These are phyloP conservation scores for Colletotrichum noveboracense DNA, from an alignment of 2,329 filamentous ascomycete genomes.

Conservation along the genomic window DNA sequence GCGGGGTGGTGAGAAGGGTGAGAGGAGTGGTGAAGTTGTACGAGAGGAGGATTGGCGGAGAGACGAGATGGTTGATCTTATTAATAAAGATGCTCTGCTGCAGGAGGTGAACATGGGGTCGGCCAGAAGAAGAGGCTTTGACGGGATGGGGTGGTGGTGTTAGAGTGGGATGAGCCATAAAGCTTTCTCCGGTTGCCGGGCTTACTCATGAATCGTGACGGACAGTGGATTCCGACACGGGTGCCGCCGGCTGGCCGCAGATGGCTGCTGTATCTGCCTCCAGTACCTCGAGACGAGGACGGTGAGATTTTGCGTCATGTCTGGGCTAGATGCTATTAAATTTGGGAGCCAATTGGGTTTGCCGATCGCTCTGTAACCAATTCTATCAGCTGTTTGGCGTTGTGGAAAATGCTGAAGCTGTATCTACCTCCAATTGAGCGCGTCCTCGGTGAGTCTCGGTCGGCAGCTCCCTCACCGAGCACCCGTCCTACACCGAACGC, in stretches of 20 bases:
- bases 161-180: conserved; percentile 19
- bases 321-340: neutral
- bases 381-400: neutral
- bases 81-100: neutral
- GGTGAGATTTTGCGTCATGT: neutral
- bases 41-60: neutral
- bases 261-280: neutral
- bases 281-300: neutral
- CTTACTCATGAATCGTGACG: conserved; percentile 16
- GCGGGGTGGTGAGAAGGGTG: neutral
- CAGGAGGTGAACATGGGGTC: conserved; percentile 7
- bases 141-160: conserved; percentile 8
- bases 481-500: neutral
- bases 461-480: neutral
- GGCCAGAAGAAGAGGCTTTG: neutral
- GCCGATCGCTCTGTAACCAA: neutral
- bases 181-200: neutral
- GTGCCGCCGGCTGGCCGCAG: neutral
- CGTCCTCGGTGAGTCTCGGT: neutral
- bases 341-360: neutral
- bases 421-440: neutral
- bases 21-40: neutral
- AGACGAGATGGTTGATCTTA: conserved; percentile 7
- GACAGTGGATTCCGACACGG: neutral
- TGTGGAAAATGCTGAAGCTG: neutral